Evolutionary conservation across 495 filamentous ascomycete species (phyloP), one percentile per base, ranked within the genome.

Genomic region (Penicillium crystallinum): DNA sequence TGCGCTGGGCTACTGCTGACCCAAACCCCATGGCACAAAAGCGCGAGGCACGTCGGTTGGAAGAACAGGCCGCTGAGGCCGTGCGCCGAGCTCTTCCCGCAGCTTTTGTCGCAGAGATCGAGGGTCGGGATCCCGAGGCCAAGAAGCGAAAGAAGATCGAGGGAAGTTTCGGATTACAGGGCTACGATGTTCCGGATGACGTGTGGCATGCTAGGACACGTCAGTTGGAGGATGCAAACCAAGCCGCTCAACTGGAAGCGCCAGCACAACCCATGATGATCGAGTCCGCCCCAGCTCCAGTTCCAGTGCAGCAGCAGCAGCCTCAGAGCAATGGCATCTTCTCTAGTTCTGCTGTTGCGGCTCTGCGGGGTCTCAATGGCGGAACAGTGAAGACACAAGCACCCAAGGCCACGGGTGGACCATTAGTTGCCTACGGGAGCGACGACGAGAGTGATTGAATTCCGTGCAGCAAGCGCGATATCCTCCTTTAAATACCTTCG

Each of bases 21-120:
- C 95, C 95, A 17, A 99, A 99, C 56, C 95, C 95, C 0, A 81
- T 90, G 77, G 89, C 93, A 9, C 91, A 96, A 67, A 92, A 93
- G 56, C 81, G 95, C 30, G 95, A 99, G 64, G 91, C 88, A 17
- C 77, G 88, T 30, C 77, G 85, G 15, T 83, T 99, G 44, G 95
- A 99, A 69, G 95, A 99, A 67, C 92, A 97, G 69, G 95, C 95
- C n/a, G 95, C 93, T 0, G 95, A 97, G 63, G 95, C 95, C 9
- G 90, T 99, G 34, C 77, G 95, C 19, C 77, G 85, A 35, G 93
- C 95, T 6, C 71, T 99, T n/a, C 95, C 95, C 0, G 90, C 84
- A 1, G 90, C 88, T 21, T 97, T 90, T 60, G 87, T 99, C 1
- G 89, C 89, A 0, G 90, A 99, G 72, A 84, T 98, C 46, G 95